These are phyloP conservation scores for Mytilinidion resinicola DNA, from an alignment of 495 filamentous ascomycete genomes.

Conservation along the genomic window DNA sequence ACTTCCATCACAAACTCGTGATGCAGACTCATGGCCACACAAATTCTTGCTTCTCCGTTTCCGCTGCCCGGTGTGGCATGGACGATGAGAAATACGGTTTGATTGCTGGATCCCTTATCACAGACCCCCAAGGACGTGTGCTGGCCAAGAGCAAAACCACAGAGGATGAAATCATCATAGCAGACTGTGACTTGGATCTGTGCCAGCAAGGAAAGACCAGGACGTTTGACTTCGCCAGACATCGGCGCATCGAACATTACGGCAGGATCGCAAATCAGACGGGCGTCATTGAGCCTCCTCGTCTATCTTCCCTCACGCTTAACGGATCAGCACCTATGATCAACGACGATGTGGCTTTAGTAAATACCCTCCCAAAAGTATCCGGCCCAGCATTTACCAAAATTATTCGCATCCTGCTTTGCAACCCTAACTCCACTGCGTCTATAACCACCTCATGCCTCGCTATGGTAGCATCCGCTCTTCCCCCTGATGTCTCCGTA, in stretches of 20 bases:
- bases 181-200: slow-evolving; percentile 41
- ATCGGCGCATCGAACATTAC: slow-evolving; percentile 44
- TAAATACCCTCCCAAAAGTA: background rate
- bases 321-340: background rate
- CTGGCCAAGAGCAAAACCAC: slow-evolving; percentile 39
- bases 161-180: slow-evolving; percentile 43
- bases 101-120: slow-evolving; percentile 46
- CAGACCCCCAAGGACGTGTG: slow-evolving; percentile 44
- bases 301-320: background rate
- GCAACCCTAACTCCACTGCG: slow-evolving; percentile 45
- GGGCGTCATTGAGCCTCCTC: slow-evolving; percentile 42
- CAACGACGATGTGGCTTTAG: background rate
- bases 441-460: slow-evolving; percentile 45
- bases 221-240: slow-evolving; percentile 44
- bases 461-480: slow-evolving; percentile 34
- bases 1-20: no score
- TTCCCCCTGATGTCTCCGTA: slow-evolving; percentile 40
- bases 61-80: slow-evolving; percentile 40
- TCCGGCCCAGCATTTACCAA: slow-evolving; percentile 15
- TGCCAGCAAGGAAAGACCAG: slow-evolving; percentile 41
- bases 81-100: slow-evolving; percentile 43
- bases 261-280: slow-evolving; percentile 33
- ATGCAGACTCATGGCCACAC: no score
- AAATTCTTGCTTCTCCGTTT: slow-evolving; percentile 44
- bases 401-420: slow-evolving; percentile 39